Base-by-base conservation (phyloP, 345 rosid species). In the Pugionium dolabratum region DNA sequence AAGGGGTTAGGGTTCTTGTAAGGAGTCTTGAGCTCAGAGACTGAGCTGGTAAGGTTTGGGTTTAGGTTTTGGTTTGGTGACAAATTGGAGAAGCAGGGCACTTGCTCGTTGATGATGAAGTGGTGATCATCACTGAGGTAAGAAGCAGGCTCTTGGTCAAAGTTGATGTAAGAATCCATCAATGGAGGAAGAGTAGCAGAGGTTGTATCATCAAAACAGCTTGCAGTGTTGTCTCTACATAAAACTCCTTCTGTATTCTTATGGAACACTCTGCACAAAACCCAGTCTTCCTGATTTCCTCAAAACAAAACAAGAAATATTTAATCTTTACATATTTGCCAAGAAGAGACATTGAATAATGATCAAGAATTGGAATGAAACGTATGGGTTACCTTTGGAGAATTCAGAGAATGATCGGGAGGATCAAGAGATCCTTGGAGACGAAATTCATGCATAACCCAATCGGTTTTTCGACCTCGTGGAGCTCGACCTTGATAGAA, bases 371-470 rank as follows among this genome's bases (percentile, higher is more conserved):
- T 46, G 6, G n/a, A 33, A 32, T 7, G 3, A 18, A 18, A 18
- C 18, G 18, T 9, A 58, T 0, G 4, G 7, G 34, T 40, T 45
- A 68, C 73, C 69, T 46, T 49, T n/a, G 64, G 59, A 72, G 74
- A 40, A 25, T 76, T 76, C 36, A 55, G 52, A 10, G 18, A 18
- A 18, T 18, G 18, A 42, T 46, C 50, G n/a, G 85, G 81, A 53
- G 81, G 77, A 4, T 63, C 76, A 51, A 66, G 75, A 39, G 86
- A 76, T 3, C 79, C 87, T 49, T 92, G 83, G 9, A 89, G 80
- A 33, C 96, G 80, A 62, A 89, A 92, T 46, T 93, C 98, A 60
- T 93, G 98, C 98, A 93, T 87, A 53, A 93, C 94, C 97, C 98
- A 93, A 18, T 80, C 82, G 26, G 87, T 78, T 71, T 87, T 93